These are phyloP conservation scores for Hansenula sp. DNA, from an alignment of 1,139 yeast genomes.

Conservation along the genomic window DNA sequence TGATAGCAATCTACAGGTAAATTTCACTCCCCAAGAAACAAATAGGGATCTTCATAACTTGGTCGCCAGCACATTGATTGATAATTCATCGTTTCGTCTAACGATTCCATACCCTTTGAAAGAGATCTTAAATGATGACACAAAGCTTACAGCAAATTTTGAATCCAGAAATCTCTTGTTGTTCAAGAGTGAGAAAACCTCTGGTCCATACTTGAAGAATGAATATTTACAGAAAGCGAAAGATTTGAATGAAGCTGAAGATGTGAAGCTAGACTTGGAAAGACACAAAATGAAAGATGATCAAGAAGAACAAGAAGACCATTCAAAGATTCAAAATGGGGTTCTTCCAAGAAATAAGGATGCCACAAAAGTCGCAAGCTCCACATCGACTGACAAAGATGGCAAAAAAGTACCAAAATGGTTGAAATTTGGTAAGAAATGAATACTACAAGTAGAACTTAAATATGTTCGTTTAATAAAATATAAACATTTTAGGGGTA, in stretches of 20 bases:
- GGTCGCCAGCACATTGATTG: conserved; percentile 20
- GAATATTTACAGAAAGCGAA: conserved; percentile 30
- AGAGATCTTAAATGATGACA: conserved; percentile 22
- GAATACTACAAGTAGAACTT: no score
- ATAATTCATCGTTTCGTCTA: conserved; percentile 34
- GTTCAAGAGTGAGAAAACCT: conserved; percentile 18
- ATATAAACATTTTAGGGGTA: background rate
- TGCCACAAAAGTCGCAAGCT: background rate
- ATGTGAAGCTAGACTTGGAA: conserved; percentile 31
- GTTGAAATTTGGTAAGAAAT: conserved; percentile 32
- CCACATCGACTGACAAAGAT: conserved; percentile 1
- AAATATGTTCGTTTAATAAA: no score
- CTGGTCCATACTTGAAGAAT: conserved; percentile 22
- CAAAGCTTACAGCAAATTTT: conserved; percentile 21
- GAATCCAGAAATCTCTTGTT: conserved; percentile 29
- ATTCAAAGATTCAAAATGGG: conserved; percentile 13
- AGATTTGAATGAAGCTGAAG: conserved; percentile 35
- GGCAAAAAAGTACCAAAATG: conserved; percentile 31
- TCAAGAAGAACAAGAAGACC: background rate
- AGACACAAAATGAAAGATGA: conserved; percentile 24
- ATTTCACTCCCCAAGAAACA: conserved; percentile 34
- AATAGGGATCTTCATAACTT: conserved; percentile 37
- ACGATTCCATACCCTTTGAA: conserved; percentile 39
- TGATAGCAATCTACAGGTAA: conserved; percentile 42
- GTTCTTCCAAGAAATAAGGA: conserved; percentile 12